phyloP scores from a whole-genome alignment of 768 basidiomycete species.

The Lentinula edodes region DNA sequence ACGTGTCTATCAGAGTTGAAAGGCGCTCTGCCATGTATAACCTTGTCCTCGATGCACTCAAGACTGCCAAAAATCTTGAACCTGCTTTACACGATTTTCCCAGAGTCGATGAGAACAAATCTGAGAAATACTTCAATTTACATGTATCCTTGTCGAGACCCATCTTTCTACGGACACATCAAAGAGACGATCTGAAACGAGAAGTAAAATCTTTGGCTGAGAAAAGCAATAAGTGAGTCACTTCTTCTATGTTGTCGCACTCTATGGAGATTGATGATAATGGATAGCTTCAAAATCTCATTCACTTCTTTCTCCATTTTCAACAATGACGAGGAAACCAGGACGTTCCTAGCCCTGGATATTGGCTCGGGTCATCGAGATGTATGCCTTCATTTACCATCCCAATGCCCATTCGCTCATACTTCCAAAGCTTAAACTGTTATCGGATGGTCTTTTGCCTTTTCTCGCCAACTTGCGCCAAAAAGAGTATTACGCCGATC shows the following conservation, averaged over 20 bases:
- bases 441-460: conserved; percentile 55
- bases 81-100: conserved; percentile 45
- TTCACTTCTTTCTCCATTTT: conserved; percentile 70
- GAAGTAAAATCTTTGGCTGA: conserved; percentile 52
- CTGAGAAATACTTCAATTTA: conserved; percentile 37
- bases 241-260: conserved; percentile 1
- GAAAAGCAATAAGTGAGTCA: conserved; percentile 39
- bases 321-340: conserved; percentile 73
- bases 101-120: conserved; percentile 11
- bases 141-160: conserved; percentile 88
- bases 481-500: conserved; percentile 71
- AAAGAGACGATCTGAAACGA: conserved; percentile 65
- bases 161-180: conserved; percentile 72
- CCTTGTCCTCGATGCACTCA: conserved; percentile 40
- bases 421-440: conserved; percentile 45
- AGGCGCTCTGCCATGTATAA: conserved; percentile 37
- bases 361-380: conserved; percentile 79
- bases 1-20: conserved; percentile 52
- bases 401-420: neutral
- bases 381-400: conserved; percentile 31
- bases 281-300: conserved; percentile 60
- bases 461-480: conserved; percentile 59
- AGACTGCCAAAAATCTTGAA: conserved; percentile 35
- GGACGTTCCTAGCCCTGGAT: conserved; percentile 77
- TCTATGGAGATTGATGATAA: conserved; percentile 2